Evolutionary conservation across 306 rosid species (phyloP).

Genomic region (Fragaria iinumae): DNA sequence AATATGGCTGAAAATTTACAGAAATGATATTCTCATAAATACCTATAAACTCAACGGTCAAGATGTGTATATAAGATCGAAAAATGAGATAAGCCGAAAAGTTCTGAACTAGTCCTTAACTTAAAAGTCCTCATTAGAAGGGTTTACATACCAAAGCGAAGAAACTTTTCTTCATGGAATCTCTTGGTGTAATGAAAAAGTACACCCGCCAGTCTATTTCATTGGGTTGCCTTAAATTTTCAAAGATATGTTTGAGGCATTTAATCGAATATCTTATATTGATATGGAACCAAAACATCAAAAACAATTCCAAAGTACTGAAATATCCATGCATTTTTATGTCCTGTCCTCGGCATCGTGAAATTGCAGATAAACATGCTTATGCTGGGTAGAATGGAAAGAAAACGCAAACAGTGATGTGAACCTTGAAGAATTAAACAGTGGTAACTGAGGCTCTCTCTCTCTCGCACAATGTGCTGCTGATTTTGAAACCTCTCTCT

Average conservation of each 20-base stretch:
- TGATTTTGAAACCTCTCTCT: neutral
- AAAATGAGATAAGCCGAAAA: no score
- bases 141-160: no score
- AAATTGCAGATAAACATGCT: constrained; percentile 2
- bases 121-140: no score
- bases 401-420: neutral
- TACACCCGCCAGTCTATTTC: neutral
- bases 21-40: no score
- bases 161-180: neutral
- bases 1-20: no score
- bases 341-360: neutral
- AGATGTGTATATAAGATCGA: no score
- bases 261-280: neutral
- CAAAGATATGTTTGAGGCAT: neutral
- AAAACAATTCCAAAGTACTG: neutral
- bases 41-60: no score
- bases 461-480: neutral
- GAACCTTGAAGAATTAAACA: constrained; percentile 4
- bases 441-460: neutral
- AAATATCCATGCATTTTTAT: neutral
- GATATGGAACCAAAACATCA: neutral
- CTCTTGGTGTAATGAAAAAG: no score
- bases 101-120: no score
- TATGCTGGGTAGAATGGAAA: neutral
- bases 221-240: no score